Evolutionary conservation across 2,329 filamentous ascomycete genomes (phyloP), one percentile per base, ranked within the genome.

Genomic region (Sclerotinia spermophila): DNA sequence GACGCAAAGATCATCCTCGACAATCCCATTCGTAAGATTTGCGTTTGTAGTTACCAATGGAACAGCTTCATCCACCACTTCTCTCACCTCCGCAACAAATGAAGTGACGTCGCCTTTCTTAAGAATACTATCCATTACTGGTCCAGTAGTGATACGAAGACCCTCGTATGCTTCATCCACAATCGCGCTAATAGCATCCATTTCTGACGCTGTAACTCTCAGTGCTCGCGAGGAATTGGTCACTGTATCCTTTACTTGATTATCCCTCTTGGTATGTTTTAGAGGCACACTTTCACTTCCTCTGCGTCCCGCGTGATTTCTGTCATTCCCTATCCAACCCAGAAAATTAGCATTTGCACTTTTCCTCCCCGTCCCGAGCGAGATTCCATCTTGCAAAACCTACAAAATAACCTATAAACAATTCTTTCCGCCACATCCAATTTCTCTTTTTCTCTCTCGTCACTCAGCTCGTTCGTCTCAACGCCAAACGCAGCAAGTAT

Each of bases 331-430:
- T 65, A 30, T 24, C 15, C 5, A 53, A 5, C 24, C 17, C 45
- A 24, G 19, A 3, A 15, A 15, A 53, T 65, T 30, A 65, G 33
- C 33, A 51, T 40, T 11, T n/a, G 10, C 5, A 40, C 7, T 19
- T 38, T 40, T 19, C 1, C 2, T 7, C 10, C 35, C 30, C 11
- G 33, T n/a, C 3, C 6, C 24, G 15, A 17, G 33, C 3, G 4
- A 1, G n/a, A 2, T 40, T 27, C n/a, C 19, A 10, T 24, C 17
- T 4, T 2, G 2, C 24, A 19, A 15, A 27, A 65, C 62, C 19
- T 38, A 65, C 62, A 65, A 65, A 65, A 65, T 2, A 65, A 65
- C n/a, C 33, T 65, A 65, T 40, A 65, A 38, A 65, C 62, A 19
- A 65, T 53, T 0, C 45, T 38, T 17, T 53, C 45, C n/a, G 33